A percentile compares a stretch with the other conserved stretches of the same genome.
These are phyloP conservation scores for Mucor mucedo DNA, from an alignment of 371 early-diverging fungal species.

Conservation along the genomic window DNA sequence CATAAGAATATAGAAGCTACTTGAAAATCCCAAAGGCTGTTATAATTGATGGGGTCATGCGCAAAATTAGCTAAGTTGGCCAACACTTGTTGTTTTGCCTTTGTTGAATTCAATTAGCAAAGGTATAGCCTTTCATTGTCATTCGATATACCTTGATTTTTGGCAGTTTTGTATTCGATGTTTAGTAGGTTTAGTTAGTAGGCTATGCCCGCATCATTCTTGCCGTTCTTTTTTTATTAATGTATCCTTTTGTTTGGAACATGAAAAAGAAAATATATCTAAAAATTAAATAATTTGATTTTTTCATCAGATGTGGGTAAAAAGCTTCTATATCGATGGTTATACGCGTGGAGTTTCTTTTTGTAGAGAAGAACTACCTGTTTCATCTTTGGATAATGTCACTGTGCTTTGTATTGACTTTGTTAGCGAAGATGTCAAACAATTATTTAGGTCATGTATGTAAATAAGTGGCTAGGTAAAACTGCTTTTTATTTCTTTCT, in stretches of 20 bases:
- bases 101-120: conserved; percentile 29
- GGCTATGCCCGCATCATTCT: conserved; percentile 23
- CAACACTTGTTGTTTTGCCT: conserved; percentile 57
- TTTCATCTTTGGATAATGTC: no score
- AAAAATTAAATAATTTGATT: no score
- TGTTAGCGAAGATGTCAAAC: no score
- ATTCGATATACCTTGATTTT: conserved; percentile 31
- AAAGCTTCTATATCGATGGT: no score
- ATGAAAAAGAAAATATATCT: conserved; percentile 14
- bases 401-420: no score
- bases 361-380: no score
- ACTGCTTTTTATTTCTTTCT: no score
- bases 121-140: background rate
- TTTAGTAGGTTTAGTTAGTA: conserved; percentile 44
- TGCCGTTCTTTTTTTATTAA: conserved; percentile 28
- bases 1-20: conserved; percentile 53
- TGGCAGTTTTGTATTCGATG: conserved; percentile 44
- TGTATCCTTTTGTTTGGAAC: conserved; percentile 35
- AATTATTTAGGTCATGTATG: no score
- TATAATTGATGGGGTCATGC: conserved; percentile 65
- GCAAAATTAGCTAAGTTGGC: conserved; percentile 69
- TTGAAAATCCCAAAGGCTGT: conserved; percentile 50
- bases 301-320: no score
- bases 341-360: no score
- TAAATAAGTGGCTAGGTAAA: no score